A percentile compares a stretch with the other conserved stretches of the same genome.
Conservation (phyloP, 2,329 filamentous ascomycete species). For the Colletotrichum incanum region DNA sequence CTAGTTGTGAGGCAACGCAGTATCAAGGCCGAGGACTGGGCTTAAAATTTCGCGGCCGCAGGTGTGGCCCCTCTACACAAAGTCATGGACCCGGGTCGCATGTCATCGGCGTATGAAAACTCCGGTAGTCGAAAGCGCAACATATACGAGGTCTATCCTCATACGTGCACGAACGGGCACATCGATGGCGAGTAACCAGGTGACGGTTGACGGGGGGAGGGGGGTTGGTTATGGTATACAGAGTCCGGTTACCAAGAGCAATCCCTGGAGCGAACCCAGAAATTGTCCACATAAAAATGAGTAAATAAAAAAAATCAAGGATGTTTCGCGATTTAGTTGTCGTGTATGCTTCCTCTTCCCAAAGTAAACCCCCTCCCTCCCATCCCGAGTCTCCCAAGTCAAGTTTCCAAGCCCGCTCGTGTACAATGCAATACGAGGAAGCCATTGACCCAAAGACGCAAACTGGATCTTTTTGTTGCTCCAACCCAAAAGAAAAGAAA, state of each 20-base stretch:
- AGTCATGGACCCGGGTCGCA: neutral
- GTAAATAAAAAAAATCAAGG: constrained; percentile 8
- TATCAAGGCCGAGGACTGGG: neutral
- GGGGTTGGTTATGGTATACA: neutral
- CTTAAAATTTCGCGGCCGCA: neutral
- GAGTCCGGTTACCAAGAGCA: constrained; percentile 15
- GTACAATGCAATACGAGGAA: constrained; percentile 24
- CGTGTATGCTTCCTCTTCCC: constrained; percentile 27
- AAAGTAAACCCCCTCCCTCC: constrained; percentile 1
- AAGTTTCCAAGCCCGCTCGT: constrained; percentile 14
- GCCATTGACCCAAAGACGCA: constrained; percentile 19
- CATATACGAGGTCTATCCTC: neutral
- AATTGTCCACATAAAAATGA: neutral
- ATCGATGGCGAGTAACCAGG: neutral
- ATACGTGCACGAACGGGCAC: neutral
- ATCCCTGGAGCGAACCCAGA: neutral
- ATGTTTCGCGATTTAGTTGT: constrained; percentile 35
- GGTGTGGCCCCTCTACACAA: neutral
- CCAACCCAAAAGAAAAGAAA: constrained; percentile 1
- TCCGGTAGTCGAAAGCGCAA: neutral
- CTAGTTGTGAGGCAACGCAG: neutral
- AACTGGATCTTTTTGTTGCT: constrained; percentile 17
- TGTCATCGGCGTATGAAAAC: neutral
- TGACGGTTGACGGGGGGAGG: neutral
- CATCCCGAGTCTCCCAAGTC: neutral